phyloP scores from a whole-genome alignment of 179 eudicot genomes.

The Drosera spatulata region DNA sequence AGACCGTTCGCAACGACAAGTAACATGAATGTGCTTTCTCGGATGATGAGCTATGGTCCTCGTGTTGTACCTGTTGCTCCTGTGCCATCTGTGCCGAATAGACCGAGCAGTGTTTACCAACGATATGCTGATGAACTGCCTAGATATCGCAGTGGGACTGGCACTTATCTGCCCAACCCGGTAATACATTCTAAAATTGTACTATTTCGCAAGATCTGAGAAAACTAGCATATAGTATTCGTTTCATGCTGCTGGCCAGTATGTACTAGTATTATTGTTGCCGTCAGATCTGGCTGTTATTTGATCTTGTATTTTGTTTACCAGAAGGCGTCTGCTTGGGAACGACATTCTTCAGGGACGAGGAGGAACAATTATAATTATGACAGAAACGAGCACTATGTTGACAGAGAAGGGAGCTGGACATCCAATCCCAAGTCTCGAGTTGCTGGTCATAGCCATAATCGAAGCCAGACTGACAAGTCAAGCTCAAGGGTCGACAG shows the following conservation, averaged over 20 bases:
- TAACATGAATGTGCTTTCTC: slow-evolving; percentile 45
- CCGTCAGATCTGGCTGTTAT: background rate
- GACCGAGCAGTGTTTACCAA: slow-evolving; percentile 46
- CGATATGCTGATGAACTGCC: slow-evolving; percentile 49
- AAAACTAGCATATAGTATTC: too few relatives aligned
- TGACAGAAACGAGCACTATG: slow-evolving; percentile 57
- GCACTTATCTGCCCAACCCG: slow-evolving; percentile 82
- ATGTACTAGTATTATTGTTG: background rate
- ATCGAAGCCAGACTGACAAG: slow-evolving; percentile 14
- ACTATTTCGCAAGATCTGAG: too few relatives aligned
- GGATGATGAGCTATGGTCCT: slow-evolving; percentile 53
- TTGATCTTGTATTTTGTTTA: slow-evolving; percentile 3
- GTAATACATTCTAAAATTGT: slow-evolving; percentile 25
- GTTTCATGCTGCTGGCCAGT: too few relatives aligned
- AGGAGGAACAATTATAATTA: slow-evolving; percentile 55
- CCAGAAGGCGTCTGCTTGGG: slow-evolving; percentile 59
- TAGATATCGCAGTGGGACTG: slow-evolving; percentile 79
- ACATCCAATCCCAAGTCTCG: slow-evolving; percentile 45
- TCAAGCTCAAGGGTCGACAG: slow-evolving; percentile 34
- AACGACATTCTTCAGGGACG: slow-evolving; percentile 47
- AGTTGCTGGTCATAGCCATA: slow-evolving; percentile 37
- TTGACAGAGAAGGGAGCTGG: slow-evolving; percentile 75
- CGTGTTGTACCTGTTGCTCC: slow-evolving; percentile 57
- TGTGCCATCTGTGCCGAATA: slow-evolving; percentile 33
- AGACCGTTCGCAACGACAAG: slow-evolving; percentile 35